These are phyloP conservation scores for Pharus latifolius DNA, from an alignment of 176 grass and related monocot genomes.

Conservation along the genomic window DNA sequence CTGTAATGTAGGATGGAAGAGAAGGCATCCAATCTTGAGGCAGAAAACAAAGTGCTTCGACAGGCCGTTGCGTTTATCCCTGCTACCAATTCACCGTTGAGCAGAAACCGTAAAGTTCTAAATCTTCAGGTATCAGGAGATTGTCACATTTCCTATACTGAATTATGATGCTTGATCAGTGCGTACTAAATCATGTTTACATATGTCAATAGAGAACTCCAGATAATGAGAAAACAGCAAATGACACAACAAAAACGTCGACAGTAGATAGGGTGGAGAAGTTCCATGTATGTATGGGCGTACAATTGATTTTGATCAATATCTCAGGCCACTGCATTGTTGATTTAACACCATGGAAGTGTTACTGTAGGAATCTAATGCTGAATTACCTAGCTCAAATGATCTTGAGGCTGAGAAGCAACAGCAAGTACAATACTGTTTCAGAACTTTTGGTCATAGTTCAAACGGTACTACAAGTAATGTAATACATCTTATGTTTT, in stretches of 20 bases:
- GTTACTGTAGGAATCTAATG: constrained; percentile 11
- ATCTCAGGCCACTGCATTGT: neutral
- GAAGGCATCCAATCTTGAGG: constrained; percentile 33
- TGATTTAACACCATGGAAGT: constrained; percentile 2
- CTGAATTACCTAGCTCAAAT: constrained; percentile 8
- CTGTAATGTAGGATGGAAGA: constrained; percentile 39
- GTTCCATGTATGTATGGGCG: constrained; percentile 21
- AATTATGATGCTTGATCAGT: neutral
- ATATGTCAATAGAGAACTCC: constrained; percentile 7
- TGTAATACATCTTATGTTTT: neutral
- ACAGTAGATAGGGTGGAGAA: constrained; percentile 4
- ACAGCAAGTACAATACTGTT: constrained; percentile 28
- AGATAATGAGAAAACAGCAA: constrained; percentile 20
- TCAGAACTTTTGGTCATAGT: neutral
- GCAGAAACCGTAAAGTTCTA: neutral
- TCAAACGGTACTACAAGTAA: neutral
- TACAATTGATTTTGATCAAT: neutral
- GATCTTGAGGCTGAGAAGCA: constrained; percentile 39
- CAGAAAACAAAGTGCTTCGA: constrained; percentile 49
- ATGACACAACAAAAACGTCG: constrained; percentile 10
- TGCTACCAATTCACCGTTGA: constrained; percentile 8
- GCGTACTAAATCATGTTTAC: neutral
- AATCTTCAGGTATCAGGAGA: constrained; percentile 15
- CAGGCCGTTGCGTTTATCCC: constrained; percentile 20
- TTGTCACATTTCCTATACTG: neutral